Base-by-base conservation (phyloP, 176 grass and related monocot genomes). In the Dendrocalamus sinicus region DNA sequence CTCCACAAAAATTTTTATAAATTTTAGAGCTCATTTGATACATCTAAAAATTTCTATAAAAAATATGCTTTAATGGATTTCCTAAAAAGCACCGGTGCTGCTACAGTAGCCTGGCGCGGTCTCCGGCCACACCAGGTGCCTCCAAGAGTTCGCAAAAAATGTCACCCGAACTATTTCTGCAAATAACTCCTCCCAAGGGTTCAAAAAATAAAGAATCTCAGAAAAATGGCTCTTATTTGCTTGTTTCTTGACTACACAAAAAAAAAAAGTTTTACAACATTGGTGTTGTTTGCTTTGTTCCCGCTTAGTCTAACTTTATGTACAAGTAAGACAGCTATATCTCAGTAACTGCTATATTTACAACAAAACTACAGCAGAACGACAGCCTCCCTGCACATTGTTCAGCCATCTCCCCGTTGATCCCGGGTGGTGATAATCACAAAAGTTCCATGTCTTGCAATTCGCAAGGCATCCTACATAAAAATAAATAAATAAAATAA, bases 281-380 rank as follows among this genome's bases (percentile, higher is more conserved):
- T 80, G 8, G 4, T 75, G 51, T 32, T 37, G 23, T 44, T 71
- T 72, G 58, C 70, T 67, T 79, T 55, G 12, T 55, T 64, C 69
- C 81, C 13, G 20, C 60, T 75, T 58, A 59, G 47, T 6, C 47
- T 75, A 28, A 68, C 55, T 76, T 53, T 81, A 88, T 91, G 63
- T 88, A 91, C 89, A 88, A 17, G 62, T 81, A 80, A 87, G 59
- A 74, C 41, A 59, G 58, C 74, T 90, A 71, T 85, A 76, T 83
- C 47, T 57, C 69, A 83, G 67, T 53, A 80, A 71, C 62, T 84
- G 30, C 44, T 85, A 76, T 81, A 88, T 91, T 63, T 88, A 91
- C 81, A 91, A 40, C 71, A 87, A 84, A 83, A 88, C 46, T 83
- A 66, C 14, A 83, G 66, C 47, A 64, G 66, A 66, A 16, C 20